Conservation (phyloP, 345 rosid genomes). For the Raphanus raphanistrum region DNA sequence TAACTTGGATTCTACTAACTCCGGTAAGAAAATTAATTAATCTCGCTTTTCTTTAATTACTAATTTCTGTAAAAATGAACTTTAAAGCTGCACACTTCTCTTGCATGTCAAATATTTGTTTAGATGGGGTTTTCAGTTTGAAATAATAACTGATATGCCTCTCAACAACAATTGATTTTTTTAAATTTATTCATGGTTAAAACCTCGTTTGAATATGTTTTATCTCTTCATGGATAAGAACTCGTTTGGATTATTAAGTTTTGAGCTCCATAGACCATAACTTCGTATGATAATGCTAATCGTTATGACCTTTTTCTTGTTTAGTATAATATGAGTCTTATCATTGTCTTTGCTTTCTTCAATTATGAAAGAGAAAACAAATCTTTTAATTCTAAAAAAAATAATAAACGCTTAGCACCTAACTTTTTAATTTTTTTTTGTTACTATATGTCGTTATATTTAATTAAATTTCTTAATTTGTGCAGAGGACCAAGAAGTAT, state of each 20-base stretch:
- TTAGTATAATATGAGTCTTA: not conserved
- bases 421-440: no score
- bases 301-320: not conserved
- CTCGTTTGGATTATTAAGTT: not conserved
- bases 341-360: not conserved
- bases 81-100: slow-evolving; percentile 1
- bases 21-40: slow-evolving; percentile 40
- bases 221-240: no score
- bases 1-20: not conserved
- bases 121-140: not conserved
- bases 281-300: not conserved
- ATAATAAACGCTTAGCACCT: no score
- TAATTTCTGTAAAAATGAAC: not conserved
- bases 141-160: not conserved
- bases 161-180: not conserved
- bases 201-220: not conserved
- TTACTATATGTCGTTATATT: no score
- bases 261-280: not conserved
- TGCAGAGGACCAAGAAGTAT: slow-evolving; percentile 19
- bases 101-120: slow-evolving; percentile 6
- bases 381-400: not conserved
- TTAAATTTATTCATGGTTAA: not conserved
- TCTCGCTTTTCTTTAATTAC: slow-evolving; percentile 21
- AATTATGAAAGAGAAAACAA: not conserved
- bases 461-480: not conserved